A percentile compares a stretch with the other conserved stretches of the same genome.
These are phyloP conservation scores for Ogataea siamensis DNA, from an alignment of 805 yeast species.

Conservation along the genomic window DNA sequence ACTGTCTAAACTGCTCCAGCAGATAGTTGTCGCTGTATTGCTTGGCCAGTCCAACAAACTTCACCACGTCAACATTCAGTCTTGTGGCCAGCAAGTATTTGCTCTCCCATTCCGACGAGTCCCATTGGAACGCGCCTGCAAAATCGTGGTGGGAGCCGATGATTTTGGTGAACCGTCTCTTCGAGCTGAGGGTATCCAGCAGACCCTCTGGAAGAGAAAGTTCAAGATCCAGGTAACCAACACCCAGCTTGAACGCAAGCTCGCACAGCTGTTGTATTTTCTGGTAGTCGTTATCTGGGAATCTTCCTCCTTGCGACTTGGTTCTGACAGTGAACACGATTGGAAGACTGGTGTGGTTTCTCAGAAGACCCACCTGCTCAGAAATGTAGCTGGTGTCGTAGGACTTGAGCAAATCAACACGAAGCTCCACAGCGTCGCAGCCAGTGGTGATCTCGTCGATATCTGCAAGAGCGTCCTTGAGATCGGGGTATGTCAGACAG, in stretches of 20 bases:
- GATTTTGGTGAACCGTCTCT: constrained; percentile 61
- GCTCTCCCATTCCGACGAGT: constrained; percentile 67
- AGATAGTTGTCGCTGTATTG: constrained; percentile 63
- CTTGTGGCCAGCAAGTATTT: constrained; percentile 65
- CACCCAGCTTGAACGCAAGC: constrained; percentile 73
- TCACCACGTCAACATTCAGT: constrained; percentile 68
- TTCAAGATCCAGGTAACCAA: constrained; percentile 80
- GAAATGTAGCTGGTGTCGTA: constrained; percentile 57
- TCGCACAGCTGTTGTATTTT: constrained; percentile 49
- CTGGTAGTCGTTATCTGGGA: constrained; percentile 56
- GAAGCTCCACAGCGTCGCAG: constrained; percentile 76
- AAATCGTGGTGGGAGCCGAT: constrained; percentile 85
- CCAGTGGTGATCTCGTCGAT: constrained; percentile 63
- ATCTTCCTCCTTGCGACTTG: constrained; percentile 74
- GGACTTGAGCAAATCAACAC: constrained; percentile 67
- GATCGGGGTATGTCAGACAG: constrained; percentile 67
- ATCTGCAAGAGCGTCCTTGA: constrained; percentile 41
- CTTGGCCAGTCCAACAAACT: constrained; percentile 78
- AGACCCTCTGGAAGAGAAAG: constrained; percentile 61
- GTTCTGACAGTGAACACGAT: constrained; percentile 81
- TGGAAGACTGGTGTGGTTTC: constrained; percentile 66
- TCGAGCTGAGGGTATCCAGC: constrained; percentile 48
- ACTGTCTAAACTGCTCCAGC: constrained; percentile 65
- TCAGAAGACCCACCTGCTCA: constrained; percentile 67
- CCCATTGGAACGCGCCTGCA: constrained; percentile 62